Base-by-base conservation (phyloP, 1,139 yeast species). In the Sugiyamaella xylanicola region DNA sequence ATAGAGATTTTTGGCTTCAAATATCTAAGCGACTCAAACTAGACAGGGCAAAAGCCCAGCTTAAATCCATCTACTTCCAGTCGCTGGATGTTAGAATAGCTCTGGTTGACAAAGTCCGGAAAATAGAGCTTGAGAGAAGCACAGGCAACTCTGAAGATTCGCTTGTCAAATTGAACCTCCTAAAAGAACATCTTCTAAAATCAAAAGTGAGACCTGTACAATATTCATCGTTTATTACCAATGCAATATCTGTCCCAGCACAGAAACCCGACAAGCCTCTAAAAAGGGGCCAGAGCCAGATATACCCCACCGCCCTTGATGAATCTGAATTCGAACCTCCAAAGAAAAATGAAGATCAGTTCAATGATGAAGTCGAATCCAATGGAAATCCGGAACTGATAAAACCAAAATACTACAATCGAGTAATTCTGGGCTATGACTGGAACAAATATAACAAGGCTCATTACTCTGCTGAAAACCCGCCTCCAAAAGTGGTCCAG, bases 401-500 rank as follows among this genome's bases (percentile, higher is more conserved):
- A 16, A 68, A 70, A 48, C 76, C 76, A 3, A 59, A 65, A 32
- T 72, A 65, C 51, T 64, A 58, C 56, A 71, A 68, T 48, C 62
- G 72, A 17, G 74, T 70, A 5, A 60, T 68, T 41, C 59, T 68
- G 52, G 76, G 75, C 2, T 71, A 66, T 53, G 74, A 72, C 35
- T 73, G 76, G 76, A 73, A 68, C 56, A 57, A 65, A 32, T 72
- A 73, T 59, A 73, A 73, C 52, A 69, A 68, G 54, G 61, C 70
- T 1, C 76, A 73, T 53, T 73, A 69, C 58, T 63, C 61, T 39
- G 56, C 63, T 11, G 71, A 73, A 15, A 66, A 71, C 50, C 74
- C 74, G 13, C 76, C 77, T 3, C 76, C 77, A 1, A 73, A 72
- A 46, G 61, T 65, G 1, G 72, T 72, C n/a, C 72, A 68, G 56